phyloP scores from a whole-genome alignment of 2,329 filamentous ascomycete species.

The Ascocoryne sarcoides region DNA sequence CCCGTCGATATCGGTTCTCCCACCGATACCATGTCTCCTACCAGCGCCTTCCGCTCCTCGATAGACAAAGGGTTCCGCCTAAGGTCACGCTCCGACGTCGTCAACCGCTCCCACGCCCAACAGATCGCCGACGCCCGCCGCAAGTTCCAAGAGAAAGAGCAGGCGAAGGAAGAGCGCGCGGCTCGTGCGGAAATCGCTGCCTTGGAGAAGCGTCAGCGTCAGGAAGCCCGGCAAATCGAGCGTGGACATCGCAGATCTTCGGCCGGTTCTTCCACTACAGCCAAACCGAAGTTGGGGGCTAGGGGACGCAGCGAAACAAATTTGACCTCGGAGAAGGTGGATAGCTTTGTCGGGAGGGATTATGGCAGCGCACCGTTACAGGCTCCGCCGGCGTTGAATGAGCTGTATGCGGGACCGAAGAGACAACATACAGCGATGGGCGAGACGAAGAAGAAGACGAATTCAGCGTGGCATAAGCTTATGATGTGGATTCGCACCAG shows the following conservation, averaged over 20 bases:
- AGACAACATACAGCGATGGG: slow-evolving; percentile 2
- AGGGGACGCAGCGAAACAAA: slow-evolving; percentile 29
- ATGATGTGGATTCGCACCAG: slow-evolving; percentile 56
- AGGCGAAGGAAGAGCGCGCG: slow-evolving; percentile 52
- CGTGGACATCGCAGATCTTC: slow-evolving; percentile 27
- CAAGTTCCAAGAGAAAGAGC: slow-evolving; percentile 54
- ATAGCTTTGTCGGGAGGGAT: slow-evolving; percentile 14
- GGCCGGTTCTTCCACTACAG: slow-evolving; percentile 34
- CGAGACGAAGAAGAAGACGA: slow-evolving; percentile 46
- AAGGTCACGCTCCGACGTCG: slow-evolving; percentile 51
- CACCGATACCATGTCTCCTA: slow-evolving; percentile 27
- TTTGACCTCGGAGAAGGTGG: slow-evolving; percentile 20
- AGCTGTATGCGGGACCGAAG: slow-evolving; percentile 3
- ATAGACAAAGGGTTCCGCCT: slow-evolving; percentile 52
- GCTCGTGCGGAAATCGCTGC: slow-evolving; percentile 49
- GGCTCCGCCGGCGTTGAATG: slow-evolving; percentile 5
- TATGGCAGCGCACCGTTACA: slow-evolving; percentile 12
- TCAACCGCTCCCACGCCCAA: slow-evolving; percentile 44
- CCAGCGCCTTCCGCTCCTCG: slow-evolving; percentile 49
- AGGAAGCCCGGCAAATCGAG: slow-evolving; percentile 44
- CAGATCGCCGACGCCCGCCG: slow-evolving; percentile 52
- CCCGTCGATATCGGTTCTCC: slow-evolving; percentile 18
- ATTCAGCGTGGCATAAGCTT: slow-evolving; percentile 53
- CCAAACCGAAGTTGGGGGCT: slow-evolving; percentile 14
- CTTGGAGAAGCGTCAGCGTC: slow-evolving; percentile 49